A percentile compares a stretch with the other conserved stretches of the same genome.
phyloP scores from a whole-genome alignment of 495 filamentous ascomycete genomes.

The Amorphotheca resinae region DNA sequence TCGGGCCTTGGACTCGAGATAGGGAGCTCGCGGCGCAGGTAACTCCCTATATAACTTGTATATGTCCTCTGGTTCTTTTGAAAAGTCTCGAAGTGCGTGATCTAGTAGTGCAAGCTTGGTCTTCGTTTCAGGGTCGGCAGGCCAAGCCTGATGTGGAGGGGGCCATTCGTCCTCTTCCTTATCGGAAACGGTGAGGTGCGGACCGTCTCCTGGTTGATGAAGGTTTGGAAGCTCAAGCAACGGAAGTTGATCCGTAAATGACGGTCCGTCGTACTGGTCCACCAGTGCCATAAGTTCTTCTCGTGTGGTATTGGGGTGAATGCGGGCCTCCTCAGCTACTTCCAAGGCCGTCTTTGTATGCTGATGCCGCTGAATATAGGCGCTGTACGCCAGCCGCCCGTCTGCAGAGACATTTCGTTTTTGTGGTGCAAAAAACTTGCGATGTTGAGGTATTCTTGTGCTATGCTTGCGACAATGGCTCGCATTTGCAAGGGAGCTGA shows the following conservation, averaged over 20 bases:
- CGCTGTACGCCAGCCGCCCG: background rate
- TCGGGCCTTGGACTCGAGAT: constrained; percentile 44
- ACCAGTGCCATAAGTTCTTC: constrained; percentile 36
- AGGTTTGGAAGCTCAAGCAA: constrained; percentile 27
- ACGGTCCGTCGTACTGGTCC: constrained; percentile 32
- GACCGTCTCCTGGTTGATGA: constrained; percentile 31
- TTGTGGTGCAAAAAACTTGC: constrained; percentile 4
- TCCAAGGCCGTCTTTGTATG: constrained; percentile 2
- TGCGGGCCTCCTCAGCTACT: background rate
- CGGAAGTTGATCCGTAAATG: constrained; percentile 33
- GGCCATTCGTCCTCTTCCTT: constrained; percentile 31
- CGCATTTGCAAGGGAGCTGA: constrained; percentile 51
- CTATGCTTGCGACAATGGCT: constrained; percentile 46
- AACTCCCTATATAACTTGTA: constrained; percentile 49
- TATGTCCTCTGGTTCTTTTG: constrained; percentile 39
- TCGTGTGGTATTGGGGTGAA: constrained; percentile 12
- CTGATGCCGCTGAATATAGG: constrained; percentile 4
- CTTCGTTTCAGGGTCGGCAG: constrained; percentile 23
- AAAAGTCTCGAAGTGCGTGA: constrained; percentile 27
- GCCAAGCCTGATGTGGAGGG: constrained; percentile 27
- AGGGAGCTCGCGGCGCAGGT: constrained; percentile 51
- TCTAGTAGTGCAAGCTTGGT: constrained; percentile 25
- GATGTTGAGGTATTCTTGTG: constrained; percentile 12
- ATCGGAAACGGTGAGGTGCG: constrained; percentile 31
- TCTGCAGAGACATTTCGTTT: constrained; percentile 2